Evolutionary conservation across 2,329 filamentous ascomycete species (phyloP).

Genomic region (Apiospora koreana): DNA sequence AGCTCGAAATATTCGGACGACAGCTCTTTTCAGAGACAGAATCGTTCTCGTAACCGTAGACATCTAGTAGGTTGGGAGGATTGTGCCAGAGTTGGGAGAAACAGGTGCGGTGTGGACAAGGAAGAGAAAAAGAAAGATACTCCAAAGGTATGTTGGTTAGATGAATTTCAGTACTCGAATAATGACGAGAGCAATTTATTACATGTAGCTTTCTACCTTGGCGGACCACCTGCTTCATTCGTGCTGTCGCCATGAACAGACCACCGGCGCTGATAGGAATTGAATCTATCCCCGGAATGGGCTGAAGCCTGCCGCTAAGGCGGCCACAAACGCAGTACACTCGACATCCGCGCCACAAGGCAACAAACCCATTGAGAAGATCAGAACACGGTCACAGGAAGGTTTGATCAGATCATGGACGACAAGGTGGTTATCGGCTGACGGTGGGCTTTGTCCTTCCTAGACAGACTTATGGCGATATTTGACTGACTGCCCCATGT

Average conservation of each 20-base stretch:
- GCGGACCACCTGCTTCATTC: background rate
- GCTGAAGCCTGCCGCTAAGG: no score
- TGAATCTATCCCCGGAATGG: no score
- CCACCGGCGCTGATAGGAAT: no score
- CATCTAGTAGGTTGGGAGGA: background rate
- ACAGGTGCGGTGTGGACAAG: background rate
- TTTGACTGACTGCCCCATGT: no score
- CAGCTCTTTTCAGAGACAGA: background rate
- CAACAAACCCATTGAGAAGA: no score
- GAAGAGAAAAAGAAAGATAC: background rate
- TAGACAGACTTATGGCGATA: no score
- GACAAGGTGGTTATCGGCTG: no score
- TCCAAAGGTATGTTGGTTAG: background rate
- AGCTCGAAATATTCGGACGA: background rate
- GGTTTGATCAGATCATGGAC: no score
- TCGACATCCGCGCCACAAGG: no score
- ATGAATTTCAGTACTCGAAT: background rate
- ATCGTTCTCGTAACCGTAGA: background rate
- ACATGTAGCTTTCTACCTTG: background rate
- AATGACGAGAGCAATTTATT: background rate
- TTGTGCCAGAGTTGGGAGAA: background rate
- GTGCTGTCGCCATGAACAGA: background rate
- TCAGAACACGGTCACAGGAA: no score
- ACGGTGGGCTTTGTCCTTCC: no score
- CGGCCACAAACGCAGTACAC: no score